Conservation (phyloP, 441 rosid genomes). For the Francoa sonchifolia region DNA sequence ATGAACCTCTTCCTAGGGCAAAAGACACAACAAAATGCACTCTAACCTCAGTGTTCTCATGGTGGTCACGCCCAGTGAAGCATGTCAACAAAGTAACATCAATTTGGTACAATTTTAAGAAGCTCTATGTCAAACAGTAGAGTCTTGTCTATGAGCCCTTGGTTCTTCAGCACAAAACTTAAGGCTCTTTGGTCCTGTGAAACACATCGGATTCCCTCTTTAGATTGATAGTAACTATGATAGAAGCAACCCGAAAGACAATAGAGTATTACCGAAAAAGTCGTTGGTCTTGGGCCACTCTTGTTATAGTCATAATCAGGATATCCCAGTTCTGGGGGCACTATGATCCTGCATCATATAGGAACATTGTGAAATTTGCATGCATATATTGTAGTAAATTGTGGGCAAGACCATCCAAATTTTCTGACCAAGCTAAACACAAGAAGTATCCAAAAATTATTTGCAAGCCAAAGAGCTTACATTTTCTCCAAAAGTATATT, state of each 20-base stretch:
- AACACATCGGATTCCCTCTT: conserved; percentile 3
- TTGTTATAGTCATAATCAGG: conserved; percentile 75
- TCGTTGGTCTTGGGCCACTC: conserved; percentile 71
- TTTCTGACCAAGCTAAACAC: background rate
- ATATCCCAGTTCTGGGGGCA: conserved; percentile 90
- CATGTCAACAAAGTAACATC: no score
- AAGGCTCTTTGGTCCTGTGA: conserved; percentile 87
- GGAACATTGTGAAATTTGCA: conserved; percentile 9
- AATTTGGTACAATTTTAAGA: conserved; percentile 50
- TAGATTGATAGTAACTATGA: background rate
- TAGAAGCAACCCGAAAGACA: conserved; percentile 1
- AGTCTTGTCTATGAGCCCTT: conserved; percentile 90
- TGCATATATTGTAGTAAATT: background rate
- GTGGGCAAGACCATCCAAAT: background rate
- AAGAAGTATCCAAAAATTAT: no score
- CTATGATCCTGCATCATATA: conserved; percentile 71
- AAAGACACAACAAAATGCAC: no score
- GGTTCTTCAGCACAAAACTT: conserved; percentile 89
- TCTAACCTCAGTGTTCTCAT: no score
- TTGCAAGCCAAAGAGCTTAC: no score
- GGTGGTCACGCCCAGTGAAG: no score
- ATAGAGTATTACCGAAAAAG: conserved; percentile 56
- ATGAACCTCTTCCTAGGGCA: no score
- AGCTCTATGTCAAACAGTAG: conserved; percentile 87
- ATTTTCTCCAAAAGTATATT: no score